Evolutionary conservation across 768 basidiomycete genomes (phyloP), one percentile per base, ranked within the genome.

Genomic region (Boletus insuetus): DNA sequence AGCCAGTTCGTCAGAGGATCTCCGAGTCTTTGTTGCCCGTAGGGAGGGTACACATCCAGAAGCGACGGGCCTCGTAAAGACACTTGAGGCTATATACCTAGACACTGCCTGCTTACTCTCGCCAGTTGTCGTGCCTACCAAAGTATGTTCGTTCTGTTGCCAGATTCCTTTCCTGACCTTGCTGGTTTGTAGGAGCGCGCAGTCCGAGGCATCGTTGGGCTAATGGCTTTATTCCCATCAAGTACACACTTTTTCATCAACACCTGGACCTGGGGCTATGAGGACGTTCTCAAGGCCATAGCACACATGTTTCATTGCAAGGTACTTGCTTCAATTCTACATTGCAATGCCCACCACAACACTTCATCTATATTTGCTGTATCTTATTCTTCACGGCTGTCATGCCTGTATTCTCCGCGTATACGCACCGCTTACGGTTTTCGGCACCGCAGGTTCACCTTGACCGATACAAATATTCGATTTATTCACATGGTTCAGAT

Each of bases 251-350:
- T 98, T 73, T 98, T 89, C 73, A 77, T 99, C 54, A 96, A 97
- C 65, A 68, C 82, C 0, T 99, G 96, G 96, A 96, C 95, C 0
- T 95, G 90, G 87, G 96, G 96, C 1, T 98, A 97, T 67, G 96
- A 99, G 70, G 91, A 94, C 53, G 74, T 95, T 14, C 75, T 97
- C 29, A 91, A 92, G 63, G 89, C 79, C 0, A 74, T 98, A 9
- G 80, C 88, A 3, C 72, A 77, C 3, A 74, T 77, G 1, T 98
- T 96, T 63, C 76, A 81, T 34, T 74, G 78, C 50, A 77, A 81
- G 73, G 90, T 88, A 59, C 14, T 20, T 22, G 3, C 1, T 41
- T 50, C 14, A 10, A 10, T 47, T 49, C 7, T 31, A 43, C 1
- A 17, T 37, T 22, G 12, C 42, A 46, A 24, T 22, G n/a, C n/a